These are phyloP conservation scores for Termitomyces sp. DNA, from an alignment of 768 basidiomycete species.

Conservation along the genomic window DNA sequence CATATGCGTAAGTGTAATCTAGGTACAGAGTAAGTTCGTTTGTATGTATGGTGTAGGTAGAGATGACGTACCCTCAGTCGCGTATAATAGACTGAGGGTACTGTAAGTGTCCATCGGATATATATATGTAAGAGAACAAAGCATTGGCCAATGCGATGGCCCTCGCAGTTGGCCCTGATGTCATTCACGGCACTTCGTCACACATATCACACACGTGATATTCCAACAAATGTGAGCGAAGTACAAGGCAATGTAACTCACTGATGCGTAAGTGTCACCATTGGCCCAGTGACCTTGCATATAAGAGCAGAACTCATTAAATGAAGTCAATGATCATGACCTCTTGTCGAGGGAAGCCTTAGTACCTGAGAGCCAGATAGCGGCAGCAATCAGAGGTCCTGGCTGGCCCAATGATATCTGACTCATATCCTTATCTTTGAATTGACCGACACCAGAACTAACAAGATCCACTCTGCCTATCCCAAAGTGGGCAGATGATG, in stretches of 20 bases:
- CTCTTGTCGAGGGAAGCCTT: too few species aligned
- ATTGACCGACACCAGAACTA: neutral
- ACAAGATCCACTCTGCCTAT: neutral
- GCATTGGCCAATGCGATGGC: too few species aligned
- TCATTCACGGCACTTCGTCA: too few species aligned
- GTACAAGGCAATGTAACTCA: neutral
- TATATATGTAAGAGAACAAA: too few species aligned
- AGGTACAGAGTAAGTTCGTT: too few species aligned
- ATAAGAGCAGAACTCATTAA: neutral
- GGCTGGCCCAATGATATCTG: slow-evolving; percentile 1
- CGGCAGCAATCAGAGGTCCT: neutral
- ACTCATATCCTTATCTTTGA: neutral
- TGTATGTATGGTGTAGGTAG: too few species aligned
- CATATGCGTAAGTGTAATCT: too few species aligned
- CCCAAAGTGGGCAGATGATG: neutral
- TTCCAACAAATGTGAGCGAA: neutral
- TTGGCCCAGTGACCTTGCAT: neutral
- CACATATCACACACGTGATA: too few species aligned
- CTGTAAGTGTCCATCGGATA: too few species aligned
- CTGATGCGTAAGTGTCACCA: neutral
- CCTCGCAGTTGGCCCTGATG: too few species aligned
- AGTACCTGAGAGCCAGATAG: neutral
- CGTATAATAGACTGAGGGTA: too few species aligned
- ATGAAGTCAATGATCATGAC: neutral
- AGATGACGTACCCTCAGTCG: too few species aligned